These are phyloP conservation scores for Parietaria judaica DNA, from an alignment of 306 rosid genomes.

Conservation along the genomic window DNA sequence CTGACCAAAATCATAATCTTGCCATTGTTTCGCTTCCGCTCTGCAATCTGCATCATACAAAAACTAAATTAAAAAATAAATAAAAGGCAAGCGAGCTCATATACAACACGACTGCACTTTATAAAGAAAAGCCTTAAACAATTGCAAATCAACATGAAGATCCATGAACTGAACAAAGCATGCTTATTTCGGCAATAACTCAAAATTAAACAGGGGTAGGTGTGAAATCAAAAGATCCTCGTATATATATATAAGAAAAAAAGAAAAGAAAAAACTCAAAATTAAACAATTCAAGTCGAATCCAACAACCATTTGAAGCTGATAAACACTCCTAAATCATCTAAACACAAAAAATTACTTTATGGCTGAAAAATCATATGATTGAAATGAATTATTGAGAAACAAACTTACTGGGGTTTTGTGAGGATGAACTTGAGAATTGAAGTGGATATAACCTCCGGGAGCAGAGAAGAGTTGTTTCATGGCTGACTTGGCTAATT, in stretches of 20 bases:
- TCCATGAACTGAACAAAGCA: not conserved
- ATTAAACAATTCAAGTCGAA: too few relatives aligned
- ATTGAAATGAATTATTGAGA: not conserved
- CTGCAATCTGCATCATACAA: slow-evolving; percentile 25
- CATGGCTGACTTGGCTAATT: slow-evolving; percentile 35
- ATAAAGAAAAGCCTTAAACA: not conserved
- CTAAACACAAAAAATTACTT: not conserved
- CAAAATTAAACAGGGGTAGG: too few relatives aligned
- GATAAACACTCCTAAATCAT: too few relatives aligned
- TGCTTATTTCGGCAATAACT: not conserved
- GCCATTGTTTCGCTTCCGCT: slow-evolving; percentile 92
- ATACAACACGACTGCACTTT: not conserved
- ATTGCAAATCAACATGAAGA: not conserved
- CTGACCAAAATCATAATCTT: slow-evolving; percentile 94
- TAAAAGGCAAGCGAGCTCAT: not conserved
- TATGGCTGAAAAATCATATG: too few relatives aligned
- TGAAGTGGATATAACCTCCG: slow-evolving; percentile 95
- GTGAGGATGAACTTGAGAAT: slow-evolving; percentile 97
- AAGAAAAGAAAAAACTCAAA: too few relatives aligned
- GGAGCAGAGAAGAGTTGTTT: slow-evolving; percentile 96
- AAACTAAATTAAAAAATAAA: not conserved
- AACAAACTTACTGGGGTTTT: slow-evolving; percentile 71
- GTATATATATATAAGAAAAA: too few relatives aligned
- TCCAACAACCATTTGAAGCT: too few relatives aligned
- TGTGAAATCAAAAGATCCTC: too few relatives aligned